Evolutionary conservation across 371 early-diverging fungal species (phyloP).

Genomic region (Mucor saturninus): DNA sequence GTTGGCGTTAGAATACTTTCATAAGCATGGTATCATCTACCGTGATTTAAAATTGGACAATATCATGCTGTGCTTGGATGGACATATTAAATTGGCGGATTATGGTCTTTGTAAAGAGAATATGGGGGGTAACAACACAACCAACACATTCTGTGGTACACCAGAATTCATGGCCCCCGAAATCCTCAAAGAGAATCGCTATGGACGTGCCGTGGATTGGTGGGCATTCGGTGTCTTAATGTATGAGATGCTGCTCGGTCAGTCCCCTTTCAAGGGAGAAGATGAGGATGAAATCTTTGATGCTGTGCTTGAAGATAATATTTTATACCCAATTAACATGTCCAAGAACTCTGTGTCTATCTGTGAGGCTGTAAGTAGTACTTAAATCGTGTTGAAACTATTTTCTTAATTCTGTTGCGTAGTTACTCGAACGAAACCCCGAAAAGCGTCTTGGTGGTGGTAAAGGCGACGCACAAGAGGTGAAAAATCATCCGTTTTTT

Average conservation of each 20-base stretch:
- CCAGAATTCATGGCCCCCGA: constrained; percentile 99
- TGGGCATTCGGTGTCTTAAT: constrained; percentile 99
- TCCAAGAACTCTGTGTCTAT: constrained; percentile 85
- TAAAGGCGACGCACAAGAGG: constrained; percentile 82
- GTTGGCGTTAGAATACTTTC: constrained; percentile 95
- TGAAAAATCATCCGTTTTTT: constrained; percentile 92
- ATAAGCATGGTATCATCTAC: constrained; percentile 92
- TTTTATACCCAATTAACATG: constrained; percentile 88
- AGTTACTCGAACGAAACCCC: constrained; percentile 87
- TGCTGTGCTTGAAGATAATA: constrained; percentile 88
- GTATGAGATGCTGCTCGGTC: constrained; percentile 96
- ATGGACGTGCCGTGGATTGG: constrained; percentile 97
- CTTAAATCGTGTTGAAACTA: neutral
- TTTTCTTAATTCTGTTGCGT: neutral
- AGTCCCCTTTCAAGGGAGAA: constrained; percentile 89
- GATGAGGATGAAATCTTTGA: constrained; percentile 95
- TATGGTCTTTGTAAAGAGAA: constrained; percentile 98
- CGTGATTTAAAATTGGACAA: constrained; percentile 99
- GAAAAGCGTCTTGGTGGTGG: constrained; percentile 82
- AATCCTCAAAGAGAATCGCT: constrained; percentile 89
- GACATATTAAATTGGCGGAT: constrained; percentile 98
- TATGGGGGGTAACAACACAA: constrained; percentile 82
- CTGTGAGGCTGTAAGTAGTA: constrained; percentile 71
- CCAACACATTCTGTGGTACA: constrained; percentile 98
- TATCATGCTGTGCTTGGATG: constrained; percentile 90